Evolutionary conservation across 176 grass and related monocot species (phyloP).

Genomic region (Tillandsia fasciculata): DNA sequence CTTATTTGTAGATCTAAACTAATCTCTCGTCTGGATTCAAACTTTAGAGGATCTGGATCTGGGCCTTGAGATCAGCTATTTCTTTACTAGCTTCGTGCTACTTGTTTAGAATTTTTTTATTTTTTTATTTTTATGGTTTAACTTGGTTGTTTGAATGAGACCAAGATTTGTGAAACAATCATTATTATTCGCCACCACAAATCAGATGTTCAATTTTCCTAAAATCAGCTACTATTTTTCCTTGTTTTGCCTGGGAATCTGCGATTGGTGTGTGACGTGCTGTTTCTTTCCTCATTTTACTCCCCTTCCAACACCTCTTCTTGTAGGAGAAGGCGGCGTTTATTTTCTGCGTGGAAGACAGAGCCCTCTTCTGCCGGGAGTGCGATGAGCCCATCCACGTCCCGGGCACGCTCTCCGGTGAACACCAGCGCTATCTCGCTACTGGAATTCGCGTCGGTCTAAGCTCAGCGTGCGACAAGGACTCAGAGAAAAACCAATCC

Average conservation of each 20-base stretch:
- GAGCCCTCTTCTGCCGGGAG: constrained; percentile 94
- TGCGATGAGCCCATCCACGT: constrained; percentile 96
- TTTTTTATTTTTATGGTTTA: too few relatives aligned
- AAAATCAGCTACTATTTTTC: background rate
- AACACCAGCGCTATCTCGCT: constrained; percentile 95
- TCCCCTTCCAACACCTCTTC: background rate
- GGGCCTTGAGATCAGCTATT: too few relatives aligned
- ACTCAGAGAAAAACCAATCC: constrained; percentile 16
- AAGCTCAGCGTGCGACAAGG: constrained; percentile 32
- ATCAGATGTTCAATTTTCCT: too few relatives aligned
- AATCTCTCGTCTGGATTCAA: too few relatives aligned
- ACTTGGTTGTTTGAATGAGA: too few relatives aligned
- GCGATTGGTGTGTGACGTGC: background rate
- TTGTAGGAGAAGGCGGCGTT: constrained; percentile 87
- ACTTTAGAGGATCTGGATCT: too few relatives aligned
- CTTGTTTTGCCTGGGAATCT: background rate
- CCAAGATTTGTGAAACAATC: too few relatives aligned
- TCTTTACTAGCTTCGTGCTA: too few relatives aligned
- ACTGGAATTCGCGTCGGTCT: constrained; percentile 79
- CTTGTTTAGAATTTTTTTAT: too few relatives aligned
- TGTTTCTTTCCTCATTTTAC: background rate
- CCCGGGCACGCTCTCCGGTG: constrained; percentile 65
- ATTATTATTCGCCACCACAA: too few relatives aligned
- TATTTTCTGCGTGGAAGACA: constrained; percentile 97
- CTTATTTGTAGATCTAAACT: too few relatives aligned